Evolutionary conservation across 805 yeast species (phyloP).

Genomic region (Candida peoriensis): DNA sequence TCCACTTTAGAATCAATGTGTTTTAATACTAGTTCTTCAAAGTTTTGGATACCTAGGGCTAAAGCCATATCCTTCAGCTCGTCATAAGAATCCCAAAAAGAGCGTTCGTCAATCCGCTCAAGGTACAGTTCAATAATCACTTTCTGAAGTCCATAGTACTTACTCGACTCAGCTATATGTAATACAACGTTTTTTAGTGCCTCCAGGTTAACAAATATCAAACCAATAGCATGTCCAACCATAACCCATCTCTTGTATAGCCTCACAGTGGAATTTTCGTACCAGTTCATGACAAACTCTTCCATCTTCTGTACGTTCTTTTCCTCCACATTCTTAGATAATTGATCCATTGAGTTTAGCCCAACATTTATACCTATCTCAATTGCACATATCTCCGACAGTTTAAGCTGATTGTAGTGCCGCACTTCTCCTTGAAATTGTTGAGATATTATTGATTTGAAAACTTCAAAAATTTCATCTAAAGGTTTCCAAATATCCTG

Average conservation of each 20-base stretch:
- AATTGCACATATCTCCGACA: conserved; percentile 7
- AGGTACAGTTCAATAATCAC: conserved; percentile 1
- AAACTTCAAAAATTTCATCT: conserved; percentile 4
- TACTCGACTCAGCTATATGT: conserved; percentile 2
- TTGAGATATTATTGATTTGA: not conserved
- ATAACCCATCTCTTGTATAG: conserved; percentile 9
- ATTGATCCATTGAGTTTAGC: conserved; percentile 2
- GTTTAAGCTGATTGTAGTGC: conserved; percentile 2
- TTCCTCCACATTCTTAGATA: conserved; percentile 2
- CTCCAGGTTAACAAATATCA: conserved; percentile 5
- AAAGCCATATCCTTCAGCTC: not conserved
- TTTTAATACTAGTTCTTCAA: not conserved
- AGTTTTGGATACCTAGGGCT: not conserved
- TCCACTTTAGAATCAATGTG: not conserved
- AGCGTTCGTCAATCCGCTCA: not conserved
- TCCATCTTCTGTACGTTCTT: conserved; percentile 6
- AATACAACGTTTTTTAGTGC: conserved; percentile 2
- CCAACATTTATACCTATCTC: conserved; percentile 10
- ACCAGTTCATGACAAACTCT: conserved; percentile 2
- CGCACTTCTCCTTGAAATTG: conserved; percentile 1
- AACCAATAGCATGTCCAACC: conserved; percentile 15
- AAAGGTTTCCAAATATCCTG: conserved; percentile 2
- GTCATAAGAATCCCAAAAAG: not conserved
- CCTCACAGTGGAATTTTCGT: conserved; percentile 5
- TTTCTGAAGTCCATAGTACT: conserved; percentile 1